Evolutionary conservation across 2,329 filamentous ascomycete genomes (phyloP).

Genomic region (Meredithiella fracta): DNA sequence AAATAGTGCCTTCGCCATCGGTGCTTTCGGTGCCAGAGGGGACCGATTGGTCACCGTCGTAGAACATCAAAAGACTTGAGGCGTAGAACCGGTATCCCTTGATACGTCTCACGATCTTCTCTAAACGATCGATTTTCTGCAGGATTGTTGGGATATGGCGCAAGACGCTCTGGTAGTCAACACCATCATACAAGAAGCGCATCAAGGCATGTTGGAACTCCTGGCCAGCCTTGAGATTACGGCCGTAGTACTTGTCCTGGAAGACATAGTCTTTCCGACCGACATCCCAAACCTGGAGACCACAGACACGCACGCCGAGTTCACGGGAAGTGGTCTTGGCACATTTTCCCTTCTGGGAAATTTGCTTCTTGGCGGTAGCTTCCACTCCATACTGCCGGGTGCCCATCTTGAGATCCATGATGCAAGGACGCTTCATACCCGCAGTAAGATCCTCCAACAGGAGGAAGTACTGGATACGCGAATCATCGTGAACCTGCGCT

Average conservation of each 20-base stretch:
- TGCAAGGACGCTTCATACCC: constrained; percentile 90
- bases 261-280: constrained; percentile 76
- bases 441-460: constrained; percentile 88
- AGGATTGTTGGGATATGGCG: constrained; percentile 79
- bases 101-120: constrained; percentile 64
- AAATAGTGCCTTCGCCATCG: constrained; percentile 31
- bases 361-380: constrained; percentile 77
- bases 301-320: constrained; percentile 84
- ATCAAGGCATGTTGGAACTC: constrained; percentile 83
- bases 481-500: constrained; percentile 45
- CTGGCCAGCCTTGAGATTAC: constrained; percentile 66
- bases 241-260: constrained; percentile 94
- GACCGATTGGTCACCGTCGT: constrained; percentile 61
- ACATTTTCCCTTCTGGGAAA: constrained; percentile 85
- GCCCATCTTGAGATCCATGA: constrained; percentile 97
- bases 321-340: constrained; percentile 79
- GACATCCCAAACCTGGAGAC: constrained; percentile 89
- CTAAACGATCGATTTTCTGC: constrained; percentile 66
- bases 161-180: constrained; percentile 61
- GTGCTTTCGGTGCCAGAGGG: constrained; percentile 33
- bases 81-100: constrained; percentile 89
- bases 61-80: constrained; percentile 85
- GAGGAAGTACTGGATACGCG: constrained; percentile 78
- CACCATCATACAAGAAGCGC: constrained; percentile 79
- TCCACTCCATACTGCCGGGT: constrained; percentile 93